A percentile compares a stretch with the other conserved stretches of the same genome.
phyloP scores from a whole-genome alignment of 2,329 filamentous ascomycete genomes.

The Podosphaera xanthii region DNA sequence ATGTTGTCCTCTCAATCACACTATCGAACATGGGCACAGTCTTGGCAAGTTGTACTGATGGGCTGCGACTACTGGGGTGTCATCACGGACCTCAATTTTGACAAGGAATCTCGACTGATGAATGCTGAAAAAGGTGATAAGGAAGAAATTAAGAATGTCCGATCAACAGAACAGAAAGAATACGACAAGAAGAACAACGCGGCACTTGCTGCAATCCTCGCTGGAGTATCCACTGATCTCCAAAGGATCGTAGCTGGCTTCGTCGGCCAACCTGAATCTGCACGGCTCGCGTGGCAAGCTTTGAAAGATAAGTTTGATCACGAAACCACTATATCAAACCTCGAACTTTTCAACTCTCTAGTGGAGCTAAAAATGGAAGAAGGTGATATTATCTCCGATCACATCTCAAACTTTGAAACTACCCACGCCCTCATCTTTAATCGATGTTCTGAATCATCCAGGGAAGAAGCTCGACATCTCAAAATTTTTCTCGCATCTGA shows the following conservation, averaged over 20 bases:
- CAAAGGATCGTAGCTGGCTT: not conserved
- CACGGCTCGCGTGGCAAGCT: not conserved
- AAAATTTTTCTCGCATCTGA: not conserved
- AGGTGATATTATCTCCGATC: not conserved
- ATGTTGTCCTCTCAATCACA: too few relatives aligned
- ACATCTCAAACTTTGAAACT: too few relatives aligned
- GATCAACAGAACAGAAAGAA: too few relatives aligned
- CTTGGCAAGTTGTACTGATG: too few relatives aligned
- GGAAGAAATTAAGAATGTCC: too few relatives aligned
- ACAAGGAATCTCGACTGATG: too few relatives aligned
- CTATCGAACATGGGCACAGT: not conserved
- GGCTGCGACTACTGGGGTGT: too few relatives aligned
- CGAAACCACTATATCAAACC: not conserved
- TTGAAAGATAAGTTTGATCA: not conserved
- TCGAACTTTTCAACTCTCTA: not conserved
- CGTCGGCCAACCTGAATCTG: not conserved
- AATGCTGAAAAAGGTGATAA: too few relatives aligned
- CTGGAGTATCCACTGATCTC: not conserved
- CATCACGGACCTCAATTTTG: too few relatives aligned
- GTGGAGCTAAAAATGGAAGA: not conserved
- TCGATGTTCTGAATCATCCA: too few relatives aligned
- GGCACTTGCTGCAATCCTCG: not conserved
- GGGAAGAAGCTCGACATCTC: too few relatives aligned
- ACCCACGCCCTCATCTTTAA: too few relatives aligned
- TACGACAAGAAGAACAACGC: not conserved